Conservation (phyloP, 1,139 yeast species). For the Yamadazyma spencermartinsiae region DNA sequence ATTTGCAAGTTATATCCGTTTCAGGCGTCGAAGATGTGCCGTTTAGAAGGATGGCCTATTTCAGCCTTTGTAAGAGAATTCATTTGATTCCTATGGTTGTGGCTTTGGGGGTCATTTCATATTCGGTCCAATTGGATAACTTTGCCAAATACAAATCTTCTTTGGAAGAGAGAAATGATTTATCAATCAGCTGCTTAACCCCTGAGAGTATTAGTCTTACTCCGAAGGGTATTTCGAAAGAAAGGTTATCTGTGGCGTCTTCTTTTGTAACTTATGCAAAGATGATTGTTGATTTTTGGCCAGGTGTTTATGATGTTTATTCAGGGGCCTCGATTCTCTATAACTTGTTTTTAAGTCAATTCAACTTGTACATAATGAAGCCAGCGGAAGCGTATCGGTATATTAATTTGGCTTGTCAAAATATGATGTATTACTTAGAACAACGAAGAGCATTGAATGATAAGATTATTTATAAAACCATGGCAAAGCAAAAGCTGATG, state of each 20-base stretch:
- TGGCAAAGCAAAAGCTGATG: constrained; percentile 21
- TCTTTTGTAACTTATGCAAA: constrained; percentile 26
- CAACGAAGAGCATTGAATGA: constrained; percentile 14
- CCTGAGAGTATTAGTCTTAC: constrained; percentile 10
- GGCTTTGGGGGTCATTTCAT: constrained; percentile 35
- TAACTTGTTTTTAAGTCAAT: constrained; percentile 31
- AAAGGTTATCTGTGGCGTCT: constrained; percentile 26
- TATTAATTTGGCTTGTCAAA: constrained; percentile 33
- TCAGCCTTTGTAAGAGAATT: constrained; percentile 24
- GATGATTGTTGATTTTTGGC: constrained; percentile 25
- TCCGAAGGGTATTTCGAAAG: constrained; percentile 17
- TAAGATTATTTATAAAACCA: constrained; percentile 9
- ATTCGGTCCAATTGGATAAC: constrained; percentile 37
- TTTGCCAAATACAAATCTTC: constrained; percentile 29
- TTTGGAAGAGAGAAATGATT: constrained; percentile 27
- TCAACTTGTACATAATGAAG: constrained; percentile 34
- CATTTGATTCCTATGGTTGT: constrained; percentile 33
- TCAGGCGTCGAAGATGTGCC: constrained; percentile 20
- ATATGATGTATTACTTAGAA: constrained; percentile 35
- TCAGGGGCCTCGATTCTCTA: constrained; percentile 23
- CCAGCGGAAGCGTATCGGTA: constrained; percentile 40
- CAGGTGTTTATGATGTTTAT: constrained; percentile 21
- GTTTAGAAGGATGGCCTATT: constrained; percentile 23
- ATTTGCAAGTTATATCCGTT: constrained; percentile 8
- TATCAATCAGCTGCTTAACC: constrained; percentile 14